Evolutionary conservation across 2,329 filamentous ascomycete genomes (phyloP).

Genomic region (Fusarium paranaense): DNA sequence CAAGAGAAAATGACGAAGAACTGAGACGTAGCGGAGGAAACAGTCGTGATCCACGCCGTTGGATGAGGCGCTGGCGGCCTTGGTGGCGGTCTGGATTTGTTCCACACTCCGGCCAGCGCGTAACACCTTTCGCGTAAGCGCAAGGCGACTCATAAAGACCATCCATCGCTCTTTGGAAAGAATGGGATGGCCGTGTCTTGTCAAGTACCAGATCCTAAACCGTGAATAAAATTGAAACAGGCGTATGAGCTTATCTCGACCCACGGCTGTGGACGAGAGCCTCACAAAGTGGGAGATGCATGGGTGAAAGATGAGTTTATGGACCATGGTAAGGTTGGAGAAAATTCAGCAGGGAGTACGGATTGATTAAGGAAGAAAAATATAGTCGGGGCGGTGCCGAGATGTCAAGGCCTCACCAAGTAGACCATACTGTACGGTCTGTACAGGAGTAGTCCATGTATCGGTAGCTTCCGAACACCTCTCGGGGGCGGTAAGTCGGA

Average conservation of each 20-base stretch:
- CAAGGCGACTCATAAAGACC: slow-evolving; percentile 11
- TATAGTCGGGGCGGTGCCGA: too few relatives aligned
- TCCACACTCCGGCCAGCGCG: slow-evolving; percentile 8
- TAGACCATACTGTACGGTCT: too few relatives aligned
- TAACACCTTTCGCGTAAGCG: slow-evolving; percentile 12
- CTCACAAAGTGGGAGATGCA: not conserved
- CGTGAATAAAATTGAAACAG: not conserved
- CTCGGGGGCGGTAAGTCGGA: too few relatives aligned
- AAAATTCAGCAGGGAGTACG: too few relatives aligned
- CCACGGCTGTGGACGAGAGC: not conserved
- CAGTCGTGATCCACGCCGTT: slow-evolving; percentile 5
- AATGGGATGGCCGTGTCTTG: too few relatives aligned
- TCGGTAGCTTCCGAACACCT: too few relatives aligned
- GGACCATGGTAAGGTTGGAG: not conserved
- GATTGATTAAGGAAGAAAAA: too few relatives aligned
- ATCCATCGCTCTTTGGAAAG: not conserved
- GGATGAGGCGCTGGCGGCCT: not conserved
- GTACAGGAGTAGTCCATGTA: too few relatives aligned
- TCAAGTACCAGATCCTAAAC: not conserved
- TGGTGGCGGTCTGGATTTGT: not conserved
- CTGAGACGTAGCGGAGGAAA: slow-evolving; percentile 11
- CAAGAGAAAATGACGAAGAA: slow-evolving; percentile 15
- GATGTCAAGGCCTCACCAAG: not conserved
- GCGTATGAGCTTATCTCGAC: not conserved
- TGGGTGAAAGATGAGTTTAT: not conserved